Evolutionary conservation across 2,329 filamentous ascomycete species (phyloP).

Genomic region (Apiospora malaysiana): DNA sequence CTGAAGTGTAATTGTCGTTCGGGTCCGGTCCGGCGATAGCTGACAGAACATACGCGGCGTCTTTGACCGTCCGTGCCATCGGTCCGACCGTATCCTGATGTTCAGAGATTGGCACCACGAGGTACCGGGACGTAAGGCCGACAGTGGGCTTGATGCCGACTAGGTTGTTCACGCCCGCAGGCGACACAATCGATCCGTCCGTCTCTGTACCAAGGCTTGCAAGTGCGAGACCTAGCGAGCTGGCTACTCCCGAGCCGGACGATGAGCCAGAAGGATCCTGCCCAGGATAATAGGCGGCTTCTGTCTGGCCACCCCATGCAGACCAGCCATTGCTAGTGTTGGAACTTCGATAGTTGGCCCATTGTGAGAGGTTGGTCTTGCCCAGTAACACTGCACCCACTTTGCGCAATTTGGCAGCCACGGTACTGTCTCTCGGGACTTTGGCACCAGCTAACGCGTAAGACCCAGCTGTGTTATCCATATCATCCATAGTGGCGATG

Average conservation of each 20-base stretch:
- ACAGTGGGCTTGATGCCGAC: slow-evolving; percentile 73
- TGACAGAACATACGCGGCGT: slow-evolving; percentile 67
- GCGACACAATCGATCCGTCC: slow-evolving; percentile 65
- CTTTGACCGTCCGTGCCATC: slow-evolving; percentile 68
- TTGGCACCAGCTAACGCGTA: slow-evolving; percentile 65
- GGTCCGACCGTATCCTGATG: slow-evolving; percentile 71
- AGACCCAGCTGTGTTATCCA: slow-evolving; percentile 69
- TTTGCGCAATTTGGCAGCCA: slow-evolving; percentile 64
- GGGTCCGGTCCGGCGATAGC: slow-evolving; percentile 67
- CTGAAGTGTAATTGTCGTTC: slow-evolving; percentile 67
- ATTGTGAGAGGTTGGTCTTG: slow-evolving; percentile 69
- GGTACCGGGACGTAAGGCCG: slow-evolving; percentile 64
- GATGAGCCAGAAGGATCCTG: slow-evolving; percentile 69
- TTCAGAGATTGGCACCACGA: slow-evolving; percentile 69
- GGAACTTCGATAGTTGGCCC: slow-evolving; percentile 65
- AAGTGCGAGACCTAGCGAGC: slow-evolving; percentile 63
- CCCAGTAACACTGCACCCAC: slow-evolving; percentile 70
- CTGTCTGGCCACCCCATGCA: slow-evolving; percentile 66
- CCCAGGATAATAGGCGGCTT: slow-evolving; percentile 64
- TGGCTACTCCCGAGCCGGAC: slow-evolving; percentile 65
- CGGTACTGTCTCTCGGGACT: slow-evolving; percentile 60
- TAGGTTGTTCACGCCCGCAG: slow-evolving; percentile 58
- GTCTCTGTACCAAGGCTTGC: slow-evolving; percentile 68
- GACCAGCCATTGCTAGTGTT: slow-evolving; percentile 70
- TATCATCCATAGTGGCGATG: slow-evolving; percentile 66